These are phyloP conservation scores for Cordyceps pruinosa DNA, from an alignment of 2,329 filamentous ascomycete species.

Conservation along the genomic window DNA sequence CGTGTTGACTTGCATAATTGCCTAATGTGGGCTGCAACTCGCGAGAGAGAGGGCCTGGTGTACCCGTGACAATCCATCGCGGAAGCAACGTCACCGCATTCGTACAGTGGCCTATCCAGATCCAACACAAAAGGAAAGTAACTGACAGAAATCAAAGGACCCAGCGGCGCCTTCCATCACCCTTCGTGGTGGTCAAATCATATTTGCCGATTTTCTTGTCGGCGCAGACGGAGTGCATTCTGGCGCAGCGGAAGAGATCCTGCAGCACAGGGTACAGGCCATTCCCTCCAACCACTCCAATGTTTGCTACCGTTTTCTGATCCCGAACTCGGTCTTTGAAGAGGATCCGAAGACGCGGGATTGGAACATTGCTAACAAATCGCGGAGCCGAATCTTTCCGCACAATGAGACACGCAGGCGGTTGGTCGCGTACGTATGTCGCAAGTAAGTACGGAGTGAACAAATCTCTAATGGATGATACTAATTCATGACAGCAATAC, in stretches of 20 bases:
- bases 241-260: slow-evolving; percentile 21
- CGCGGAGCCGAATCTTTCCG: slow-evolving; percentile 20
- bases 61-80: slow-evolving; percentile 21
- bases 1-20: slow-evolving; percentile 34
- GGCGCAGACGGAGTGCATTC: slow-evolving; percentile 40
- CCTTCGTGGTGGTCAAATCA: slow-evolving; percentile 22
- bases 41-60: slow-evolving; percentile 18
- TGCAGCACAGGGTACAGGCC: slow-evolving; percentile 21
- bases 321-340: slow-evolving; percentile 23
- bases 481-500: slow-evolving; percentile 20
- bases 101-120: background rate
- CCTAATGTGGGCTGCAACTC: slow-evolving; percentile 28
- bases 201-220: slow-evolving; percentile 20
- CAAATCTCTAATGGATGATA: background rate
- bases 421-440: slow-evolving; percentile 28
- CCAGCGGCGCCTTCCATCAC: slow-evolving; percentile 21
- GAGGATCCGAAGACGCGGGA: slow-evolving; percentile 25
- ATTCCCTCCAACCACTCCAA: slow-evolving; percentile 24
- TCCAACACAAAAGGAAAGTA: background rate
- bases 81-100: slow-evolving; percentile 16
- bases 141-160: slow-evolving; percentile 15
- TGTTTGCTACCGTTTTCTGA: slow-evolving; percentile 30
- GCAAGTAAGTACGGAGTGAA: slow-evolving; percentile 19
- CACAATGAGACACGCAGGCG: slow-evolving; percentile 19
- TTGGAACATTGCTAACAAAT: slow-evolving; percentile 24